phyloP scores from a whole-genome alignment of 768 basidiomycete species.

The Auriculariales sp. region DNA sequence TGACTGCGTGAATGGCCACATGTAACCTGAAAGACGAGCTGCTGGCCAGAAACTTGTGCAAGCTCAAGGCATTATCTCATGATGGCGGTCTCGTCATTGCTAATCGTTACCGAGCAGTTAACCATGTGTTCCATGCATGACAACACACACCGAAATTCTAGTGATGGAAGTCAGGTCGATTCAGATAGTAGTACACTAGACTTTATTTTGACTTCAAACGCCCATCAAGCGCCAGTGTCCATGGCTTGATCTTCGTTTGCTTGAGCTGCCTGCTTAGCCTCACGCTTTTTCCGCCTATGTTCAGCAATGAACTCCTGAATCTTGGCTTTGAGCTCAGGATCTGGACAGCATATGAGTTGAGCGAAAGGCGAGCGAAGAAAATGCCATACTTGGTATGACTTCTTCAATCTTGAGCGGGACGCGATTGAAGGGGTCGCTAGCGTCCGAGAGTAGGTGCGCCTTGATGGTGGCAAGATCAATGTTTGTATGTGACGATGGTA shows the following conservation, averaged over 20 bases:
- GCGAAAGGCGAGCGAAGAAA: neutral
- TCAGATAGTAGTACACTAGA: no score
- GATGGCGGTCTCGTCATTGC: no score
- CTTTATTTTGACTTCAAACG: no score
- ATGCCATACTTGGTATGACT: slow-evolving; percentile 50
- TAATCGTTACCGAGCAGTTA: no score
- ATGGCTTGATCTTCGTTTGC: neutral
- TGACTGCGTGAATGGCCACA: no score
- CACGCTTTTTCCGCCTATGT: slow-evolving; percentile 24
- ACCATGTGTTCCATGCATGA: no score
- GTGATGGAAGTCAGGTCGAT: no score
- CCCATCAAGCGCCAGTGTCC: neutral
- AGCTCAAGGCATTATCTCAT: no score
- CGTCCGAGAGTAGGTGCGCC: slow-evolving; percentile 80
- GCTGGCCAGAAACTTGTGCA: no score
- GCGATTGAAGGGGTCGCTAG: slow-evolving; percentile 93
- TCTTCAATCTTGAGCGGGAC: slow-evolving; percentile 67
- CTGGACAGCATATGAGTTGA: slow-evolving; percentile 19
- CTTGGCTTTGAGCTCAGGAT: slow-evolving; percentile 52
- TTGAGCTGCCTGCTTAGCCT: neutral
- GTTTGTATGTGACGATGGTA: slow-evolving; percentile 68
- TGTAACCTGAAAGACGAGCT: no score
- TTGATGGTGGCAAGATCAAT: slow-evolving; percentile 90
- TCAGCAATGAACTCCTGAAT: slow-evolving; percentile 62
- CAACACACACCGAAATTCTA: no score